Conservation (phyloP, 768 basidiomycete species). For the Boletus rubescentipes region DNA sequence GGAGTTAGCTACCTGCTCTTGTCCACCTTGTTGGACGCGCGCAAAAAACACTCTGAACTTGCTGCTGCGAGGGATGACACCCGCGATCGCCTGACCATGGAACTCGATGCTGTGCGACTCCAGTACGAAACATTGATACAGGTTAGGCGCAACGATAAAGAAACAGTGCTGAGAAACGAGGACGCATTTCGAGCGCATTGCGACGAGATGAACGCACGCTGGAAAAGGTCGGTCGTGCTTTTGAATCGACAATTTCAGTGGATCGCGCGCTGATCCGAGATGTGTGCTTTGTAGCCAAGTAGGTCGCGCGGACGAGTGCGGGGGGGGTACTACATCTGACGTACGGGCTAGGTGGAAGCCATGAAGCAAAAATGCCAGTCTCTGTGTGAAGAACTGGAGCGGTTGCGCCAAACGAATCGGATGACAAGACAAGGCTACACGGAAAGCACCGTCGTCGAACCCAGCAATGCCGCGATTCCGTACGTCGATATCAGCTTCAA, state of each 20-base stretch:
- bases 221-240: slow-evolving; percentile 1
- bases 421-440: too few species aligned
- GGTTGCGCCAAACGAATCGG: too few species aligned
- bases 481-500: too few species aligned
- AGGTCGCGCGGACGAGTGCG: not conserved
- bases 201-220: not conserved
- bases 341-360: too few species aligned
- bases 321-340: too few species aligned
- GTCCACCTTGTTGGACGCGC: not conserved
- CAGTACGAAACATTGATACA: not conserved
- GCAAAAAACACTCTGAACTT: not conserved
- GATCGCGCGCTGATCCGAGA: not conserved
- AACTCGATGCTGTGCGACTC: not conserved
- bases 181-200: not conserved
- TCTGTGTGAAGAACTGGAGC: too few species aligned
- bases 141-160: not conserved
- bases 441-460: too few species aligned
- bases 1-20: not conserved
- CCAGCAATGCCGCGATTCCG: too few species aligned
- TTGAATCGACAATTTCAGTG: too few species aligned
- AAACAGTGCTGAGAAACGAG: not conserved
- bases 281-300: not conserved
- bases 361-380: too few species aligned
- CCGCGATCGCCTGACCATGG: not conserved
- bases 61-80: not conserved